Conservation (phyloP, 202 grass and related monocot genomes). For the Digitaria exilis region DNA sequence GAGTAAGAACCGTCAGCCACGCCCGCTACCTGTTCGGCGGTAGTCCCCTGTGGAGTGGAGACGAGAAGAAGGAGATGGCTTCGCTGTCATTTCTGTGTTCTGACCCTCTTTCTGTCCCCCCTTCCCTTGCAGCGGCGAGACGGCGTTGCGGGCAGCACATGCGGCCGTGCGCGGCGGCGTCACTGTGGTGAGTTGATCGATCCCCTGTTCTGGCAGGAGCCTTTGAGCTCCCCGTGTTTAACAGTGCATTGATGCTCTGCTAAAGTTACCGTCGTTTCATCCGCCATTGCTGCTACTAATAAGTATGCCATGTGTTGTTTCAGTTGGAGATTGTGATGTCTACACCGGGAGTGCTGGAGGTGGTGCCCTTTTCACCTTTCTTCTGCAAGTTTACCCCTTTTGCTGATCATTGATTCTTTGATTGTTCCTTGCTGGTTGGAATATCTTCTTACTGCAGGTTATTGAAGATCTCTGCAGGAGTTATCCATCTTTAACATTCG, state of each 20-base stretch:
- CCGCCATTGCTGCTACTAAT: conserved; percentile 6
- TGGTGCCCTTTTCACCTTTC: conserved; percentile 24
- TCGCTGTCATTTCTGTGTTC: not conserved
- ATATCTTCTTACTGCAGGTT: conserved; percentile 43
- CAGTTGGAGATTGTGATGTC: conserved; percentile 88
- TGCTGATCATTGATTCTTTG: not conserved
- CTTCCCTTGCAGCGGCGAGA: conserved; percentile 50
- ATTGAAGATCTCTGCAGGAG: conserved; percentile 60
- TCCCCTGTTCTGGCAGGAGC: not conserved
- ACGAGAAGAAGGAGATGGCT: not conserved
- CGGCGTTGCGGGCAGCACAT: conserved; percentile 65
- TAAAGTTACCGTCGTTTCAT: not conserved
- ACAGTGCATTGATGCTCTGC: not conserved
- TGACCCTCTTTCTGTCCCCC: not conserved
- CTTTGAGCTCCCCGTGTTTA: not conserved
- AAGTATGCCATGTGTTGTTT: conserved; percentile 18
- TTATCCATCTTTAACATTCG: conserved; percentile 75
- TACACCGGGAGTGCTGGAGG: conserved; percentile 80
- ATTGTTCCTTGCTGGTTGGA: not conserved
- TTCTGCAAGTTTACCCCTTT: not conserved
- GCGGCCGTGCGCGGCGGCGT: conserved; percentile 73
- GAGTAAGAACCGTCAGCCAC: conserved; percentile 45
- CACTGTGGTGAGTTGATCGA: conserved; percentile 66
- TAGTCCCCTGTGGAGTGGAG: not conserved
- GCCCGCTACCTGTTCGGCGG: not conserved